A percentile compares a stretch with the other conserved stretches of the same genome.
Conservation (phyloP, 2,329 filamentous ascomycete species). For the Colletotrichum viniferum region DNA sequence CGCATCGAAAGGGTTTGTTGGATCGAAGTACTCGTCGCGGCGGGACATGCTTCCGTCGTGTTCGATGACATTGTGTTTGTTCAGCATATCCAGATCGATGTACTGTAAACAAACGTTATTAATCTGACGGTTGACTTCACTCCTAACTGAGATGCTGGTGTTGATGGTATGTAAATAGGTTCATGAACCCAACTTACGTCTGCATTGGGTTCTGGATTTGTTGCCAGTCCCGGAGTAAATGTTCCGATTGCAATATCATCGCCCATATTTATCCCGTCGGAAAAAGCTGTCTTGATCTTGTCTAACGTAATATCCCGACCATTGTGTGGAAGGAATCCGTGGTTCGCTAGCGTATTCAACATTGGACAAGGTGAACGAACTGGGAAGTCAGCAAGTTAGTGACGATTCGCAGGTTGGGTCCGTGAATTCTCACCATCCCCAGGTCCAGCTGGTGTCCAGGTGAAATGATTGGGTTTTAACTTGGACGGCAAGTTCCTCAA, state of each 20-base stretch:
- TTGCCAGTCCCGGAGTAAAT: slow-evolving; percentile 42
- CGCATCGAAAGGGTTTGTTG: slow-evolving; percentile 56
- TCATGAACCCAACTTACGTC: slow-evolving; percentile 12
- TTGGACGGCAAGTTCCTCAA: background rate
- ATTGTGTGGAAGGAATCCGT: slow-evolving; percentile 51
- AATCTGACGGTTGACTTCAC: background rate
- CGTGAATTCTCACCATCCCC: background rate
- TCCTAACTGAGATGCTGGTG: background rate
- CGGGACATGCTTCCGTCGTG: slow-evolving; percentile 54
- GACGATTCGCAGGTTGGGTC: background rate
- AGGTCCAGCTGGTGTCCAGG: background rate
- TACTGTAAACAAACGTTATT: background rate
- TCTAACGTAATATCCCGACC: slow-evolving; percentile 45
- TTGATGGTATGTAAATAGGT: fast-evolving
- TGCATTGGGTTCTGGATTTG: slow-evolving; percentile 46
- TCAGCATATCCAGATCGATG: slow-evolving; percentile 39
- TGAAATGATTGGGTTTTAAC: background rate
- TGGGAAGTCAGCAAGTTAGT: slow-evolving; percentile 9
- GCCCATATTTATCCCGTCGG: slow-evolving; percentile 46
- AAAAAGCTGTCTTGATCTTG: slow-evolving; percentile 41
- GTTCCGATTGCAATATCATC: slow-evolving; percentile 39
- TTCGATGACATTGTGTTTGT: slow-evolving; percentile 51
- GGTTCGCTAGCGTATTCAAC: slow-evolving; percentile 55
- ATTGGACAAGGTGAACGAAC: slow-evolving; percentile 53
- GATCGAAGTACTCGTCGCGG: slow-evolving; percentile 53